A percentile compares a stretch with the other conserved stretches of the same genome.
Evolutionary conservation across 345 rosid species (phyloP).

Genomic region (Ceriops zippeliana): DNA sequence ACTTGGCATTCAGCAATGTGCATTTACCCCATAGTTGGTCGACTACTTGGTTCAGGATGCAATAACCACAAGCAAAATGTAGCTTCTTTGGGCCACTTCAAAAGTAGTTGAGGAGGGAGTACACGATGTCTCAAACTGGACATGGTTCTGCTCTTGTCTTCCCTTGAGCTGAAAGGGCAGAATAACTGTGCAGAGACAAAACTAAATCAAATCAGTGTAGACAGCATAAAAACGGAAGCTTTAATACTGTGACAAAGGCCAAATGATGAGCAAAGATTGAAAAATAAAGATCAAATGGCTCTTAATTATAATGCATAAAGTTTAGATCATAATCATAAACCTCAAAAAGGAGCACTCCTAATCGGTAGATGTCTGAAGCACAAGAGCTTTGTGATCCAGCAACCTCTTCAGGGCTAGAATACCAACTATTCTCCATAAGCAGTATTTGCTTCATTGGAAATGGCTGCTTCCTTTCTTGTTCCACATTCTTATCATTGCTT

Average conservation of each 20-base stretch:
- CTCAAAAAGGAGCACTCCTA: slow-evolving; percentile 94
- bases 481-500: slow-evolving; percentile 32
- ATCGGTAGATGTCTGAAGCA: slow-evolving; percentile 82
- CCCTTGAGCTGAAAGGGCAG: slow-evolving; percentile 61
- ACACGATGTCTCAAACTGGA: slow-evolving; percentile 90
- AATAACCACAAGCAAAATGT: slow-evolving; percentile 90
- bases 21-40: slow-evolving; percentile 71
- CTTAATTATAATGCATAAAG: not conserved
- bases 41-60: slow-evolving; percentile 81
- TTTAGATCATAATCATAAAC: slow-evolving; percentile 31
- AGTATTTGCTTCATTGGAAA: slow-evolving; percentile 89
- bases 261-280: not conserved
- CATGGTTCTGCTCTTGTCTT: slow-evolving; percentile 81
- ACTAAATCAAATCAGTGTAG: slow-evolving; percentile 30
- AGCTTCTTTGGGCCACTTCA: slow-evolving; percentile 89
- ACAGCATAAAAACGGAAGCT: slow-evolving; percentile 15
- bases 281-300: not conserved
- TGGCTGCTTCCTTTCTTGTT: slow-evolving; percentile 46
- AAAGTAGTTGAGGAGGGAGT: slow-evolving; percentile 86
- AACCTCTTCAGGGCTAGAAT: slow-evolving; percentile 77
- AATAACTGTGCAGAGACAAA: slow-evolving; percentile 47
- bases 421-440: slow-evolving; percentile 84
- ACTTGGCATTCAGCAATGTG: not conserved
- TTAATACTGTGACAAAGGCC: slow-evolving; percentile 3
- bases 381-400: slow-evolving; percentile 56